Conservation (phyloP, 2,329 filamentous ascomycete species). For the Podosphaera xanthii region DNA sequence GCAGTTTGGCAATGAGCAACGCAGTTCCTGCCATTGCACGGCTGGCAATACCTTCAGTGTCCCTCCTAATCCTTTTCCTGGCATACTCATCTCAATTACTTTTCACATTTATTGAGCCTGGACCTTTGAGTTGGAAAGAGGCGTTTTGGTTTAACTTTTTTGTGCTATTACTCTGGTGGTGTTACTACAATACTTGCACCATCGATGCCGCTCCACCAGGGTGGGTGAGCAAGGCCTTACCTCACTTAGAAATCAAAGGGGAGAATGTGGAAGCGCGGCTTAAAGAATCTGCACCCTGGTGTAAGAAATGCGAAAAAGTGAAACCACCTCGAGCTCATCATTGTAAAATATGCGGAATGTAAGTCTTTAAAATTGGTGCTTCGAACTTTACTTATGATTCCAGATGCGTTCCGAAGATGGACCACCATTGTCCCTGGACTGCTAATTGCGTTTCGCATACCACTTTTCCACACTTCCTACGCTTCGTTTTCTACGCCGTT, state of each 20-base stretch:
- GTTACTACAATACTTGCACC: conserved; percentile 39
- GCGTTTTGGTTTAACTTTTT: conserved; percentile 41
- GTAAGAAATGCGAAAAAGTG: conserved; percentile 48
- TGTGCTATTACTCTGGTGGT: conserved; percentile 40
- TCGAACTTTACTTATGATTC: conserved; percentile 1
- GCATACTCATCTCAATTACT: conserved; percentile 51
- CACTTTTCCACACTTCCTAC: conserved; percentile 62
- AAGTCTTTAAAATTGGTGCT: conserved; percentile 2
- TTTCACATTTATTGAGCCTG: conserved; percentile 37
- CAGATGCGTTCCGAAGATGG: conserved; percentile 56
- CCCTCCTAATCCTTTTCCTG: conserved; percentile 42
- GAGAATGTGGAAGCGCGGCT: conserved; percentile 6
- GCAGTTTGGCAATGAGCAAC: neutral
- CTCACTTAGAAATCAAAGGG: conserved; percentile 6
- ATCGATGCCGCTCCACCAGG: conserved; percentile 33
- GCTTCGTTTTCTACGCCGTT: conserved; percentile 47
- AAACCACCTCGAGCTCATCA: conserved; percentile 66
- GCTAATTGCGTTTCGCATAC: conserved; percentile 62
- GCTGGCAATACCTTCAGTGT: conserved; percentile 47
- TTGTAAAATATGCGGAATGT: conserved; percentile 51
- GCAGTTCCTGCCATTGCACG: conserved; percentile 9
- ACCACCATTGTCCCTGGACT: conserved; percentile 76
- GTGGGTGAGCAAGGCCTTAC: conserved; percentile 9
- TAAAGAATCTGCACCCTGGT: conserved; percentile 31
- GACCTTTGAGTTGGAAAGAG: conserved; percentile 33